phyloP scores from a whole-genome alignment of 257 asterid species.

The Vinca minor region DNA sequence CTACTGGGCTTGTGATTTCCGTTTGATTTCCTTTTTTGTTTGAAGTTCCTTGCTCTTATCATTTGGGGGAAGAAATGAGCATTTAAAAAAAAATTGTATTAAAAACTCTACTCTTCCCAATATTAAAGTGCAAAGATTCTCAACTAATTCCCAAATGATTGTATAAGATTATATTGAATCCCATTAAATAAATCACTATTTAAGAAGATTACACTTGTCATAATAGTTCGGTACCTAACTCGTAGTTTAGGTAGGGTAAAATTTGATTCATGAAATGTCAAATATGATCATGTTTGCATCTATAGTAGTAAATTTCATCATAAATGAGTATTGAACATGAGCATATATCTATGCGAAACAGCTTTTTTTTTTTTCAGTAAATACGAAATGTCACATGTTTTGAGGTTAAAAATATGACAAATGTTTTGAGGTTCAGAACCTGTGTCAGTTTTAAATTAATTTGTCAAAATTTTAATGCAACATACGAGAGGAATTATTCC shows the following conservation, averaged over 20 bases:
- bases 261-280: not conserved
- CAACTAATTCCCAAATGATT: not conserved
- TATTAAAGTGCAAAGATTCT: not conserved
- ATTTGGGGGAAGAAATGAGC: not conserved
- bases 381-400: too few species aligned
- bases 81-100: not conserved
- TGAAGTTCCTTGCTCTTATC: not conserved
- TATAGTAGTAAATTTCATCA: not conserved
- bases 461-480: too few species aligned
- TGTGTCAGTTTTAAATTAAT: too few species aligned
- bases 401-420: too few species aligned
- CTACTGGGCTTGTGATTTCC: not conserved
- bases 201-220: not conserved
- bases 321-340: not conserved
- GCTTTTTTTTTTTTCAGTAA: too few species aligned
- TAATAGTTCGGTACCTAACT: not conserved
- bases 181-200: not conserved
- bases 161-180: not conserved
- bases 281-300: not conserved
- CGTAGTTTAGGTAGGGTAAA: not conserved
- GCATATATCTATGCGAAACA: not conserved
- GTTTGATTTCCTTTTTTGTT: not conserved
- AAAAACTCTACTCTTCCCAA: not conserved
- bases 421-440: too few species aligned
- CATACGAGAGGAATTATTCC: too few species aligned